Conservation (phyloP, 768 basidiomycete genomes). For the Rhodotorula toruloides region DNA sequence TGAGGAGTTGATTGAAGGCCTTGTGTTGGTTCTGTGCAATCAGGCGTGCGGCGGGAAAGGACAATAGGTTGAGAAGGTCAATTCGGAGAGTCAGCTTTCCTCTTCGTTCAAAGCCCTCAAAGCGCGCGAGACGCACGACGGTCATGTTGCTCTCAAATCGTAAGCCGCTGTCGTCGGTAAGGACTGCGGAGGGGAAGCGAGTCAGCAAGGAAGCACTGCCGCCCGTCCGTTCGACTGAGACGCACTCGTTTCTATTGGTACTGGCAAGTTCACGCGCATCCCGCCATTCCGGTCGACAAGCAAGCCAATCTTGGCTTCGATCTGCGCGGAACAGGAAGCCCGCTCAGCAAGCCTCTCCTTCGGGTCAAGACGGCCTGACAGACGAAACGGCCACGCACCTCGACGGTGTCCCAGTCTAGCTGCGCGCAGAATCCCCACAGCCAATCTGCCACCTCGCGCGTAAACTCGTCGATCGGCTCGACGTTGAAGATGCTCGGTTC, state of each 20-base stretch:
- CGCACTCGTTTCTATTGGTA: slow-evolving; percentile 79
- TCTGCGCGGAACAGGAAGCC: slow-evolving; percentile 29
- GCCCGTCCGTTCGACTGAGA: slow-evolving; percentile 32
- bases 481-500: slow-evolving; percentile 70
- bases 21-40: slow-evolving; percentile 77
- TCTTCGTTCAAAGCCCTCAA: no score
- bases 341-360: not conserved
- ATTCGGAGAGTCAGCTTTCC: not conserved
- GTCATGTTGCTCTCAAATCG: slow-evolving; percentile 94
- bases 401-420: slow-evolving; percentile 52
- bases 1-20: slow-evolving; percentile 80
- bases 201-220: not conserved
- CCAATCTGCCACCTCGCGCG: slow-evolving; percentile 84
- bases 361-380: not conserved
- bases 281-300: slow-evolving; percentile 57
- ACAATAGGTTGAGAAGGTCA: not conserved
- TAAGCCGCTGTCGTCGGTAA: slow-evolving; percentile 61
- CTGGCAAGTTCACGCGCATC: slow-evolving; percentile 61
- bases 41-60: not conserved
- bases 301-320: slow-evolving; percentile 84
- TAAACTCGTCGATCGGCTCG: slow-evolving; percentile 88
- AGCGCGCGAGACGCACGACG: slow-evolving; percentile 57
- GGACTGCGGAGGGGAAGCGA: slow-evolving; percentile 52
- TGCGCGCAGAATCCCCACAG: slow-evolving; percentile 54
- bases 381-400: slow-evolving; percentile 49